Percentiles rank a stretch among this genome's conserved stretches.
phyloP scores from a whole-genome alignment of 208 protist species.

The Zelonia costaricensis region DNA sequence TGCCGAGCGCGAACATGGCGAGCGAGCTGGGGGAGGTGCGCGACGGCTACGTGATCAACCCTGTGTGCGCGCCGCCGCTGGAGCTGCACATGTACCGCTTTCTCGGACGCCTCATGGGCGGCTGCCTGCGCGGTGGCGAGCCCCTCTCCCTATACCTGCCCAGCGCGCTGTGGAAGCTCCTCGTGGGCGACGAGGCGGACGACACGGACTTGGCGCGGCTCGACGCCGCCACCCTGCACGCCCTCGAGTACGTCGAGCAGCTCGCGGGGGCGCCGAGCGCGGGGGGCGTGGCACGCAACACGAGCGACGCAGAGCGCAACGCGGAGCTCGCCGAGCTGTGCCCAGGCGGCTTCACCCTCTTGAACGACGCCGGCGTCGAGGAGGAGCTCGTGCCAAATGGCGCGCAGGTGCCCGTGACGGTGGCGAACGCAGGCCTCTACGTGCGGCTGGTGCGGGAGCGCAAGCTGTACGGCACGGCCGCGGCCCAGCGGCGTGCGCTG shows the following conservation, averaged over 20 bases:
- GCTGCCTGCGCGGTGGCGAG: conserved; percentile 91
- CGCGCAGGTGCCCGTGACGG: conserved; percentile 45
- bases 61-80: conserved; percentile 39
- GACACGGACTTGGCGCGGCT: conserved; percentile 56
- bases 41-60: conserved; percentile 82
- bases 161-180: conserved; percentile 88
- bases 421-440: conserved; percentile 67
- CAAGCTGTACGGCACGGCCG: conserved; percentile 52
- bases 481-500: conserved; percentile 66
- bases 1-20: conserved; percentile 79
- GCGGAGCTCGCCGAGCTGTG: conserved; percentile 54
- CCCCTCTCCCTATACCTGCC: conserved; percentile 93
- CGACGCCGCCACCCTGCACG: conserved; percentile 55
- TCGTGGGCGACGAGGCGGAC: conserved; percentile 71
- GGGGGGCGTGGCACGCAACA: conserved; percentile 1
- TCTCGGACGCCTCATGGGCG: conserved; percentile 93
- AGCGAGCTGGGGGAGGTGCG: conserved; percentile 73
- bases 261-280: neutral
- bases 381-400: conserved; percentile 71
- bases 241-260: conserved; percentile 62
- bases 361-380: conserved; percentile 48
- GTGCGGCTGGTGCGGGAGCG: conserved; percentile 49
- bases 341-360: conserved; percentile 69
- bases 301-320: conserved; percentile 17
- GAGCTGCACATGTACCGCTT: conserved; percentile 88